Conservation (phyloP, 345 rosid species). For the Eucalyptus coolabah region DNA sequence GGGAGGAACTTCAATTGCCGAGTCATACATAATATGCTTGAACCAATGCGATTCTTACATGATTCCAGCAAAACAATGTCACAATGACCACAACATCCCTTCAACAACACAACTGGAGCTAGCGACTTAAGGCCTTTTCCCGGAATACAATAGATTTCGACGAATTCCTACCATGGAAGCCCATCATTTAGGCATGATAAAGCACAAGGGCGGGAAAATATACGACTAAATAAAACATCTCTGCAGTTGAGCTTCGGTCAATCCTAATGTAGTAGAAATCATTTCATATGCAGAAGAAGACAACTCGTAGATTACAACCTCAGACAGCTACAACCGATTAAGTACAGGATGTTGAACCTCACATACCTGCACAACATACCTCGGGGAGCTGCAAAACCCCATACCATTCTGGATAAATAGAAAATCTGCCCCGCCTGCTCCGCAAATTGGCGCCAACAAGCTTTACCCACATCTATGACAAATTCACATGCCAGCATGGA, state of each 20-base stretch:
- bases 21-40: neutral
- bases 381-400: neutral
- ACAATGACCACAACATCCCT: neutral
- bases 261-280: neutral
- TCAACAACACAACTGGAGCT: neutral
- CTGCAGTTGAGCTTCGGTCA: neutral
- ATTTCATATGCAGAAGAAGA: neutral
- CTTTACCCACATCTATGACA: neutral
- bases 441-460: neutral
- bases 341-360: neutral
- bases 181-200: neutral
- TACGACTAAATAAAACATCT: neutral
- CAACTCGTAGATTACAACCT: neutral
- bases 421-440: neutral
- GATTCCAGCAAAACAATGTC: neutral
- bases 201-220: neutral
- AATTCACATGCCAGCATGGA: neutral
- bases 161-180: neutral
- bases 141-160: neutral
- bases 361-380: neutral
- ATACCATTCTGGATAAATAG: neutral
- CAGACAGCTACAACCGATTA: neutral
- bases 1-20: neutral
- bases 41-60: neutral
- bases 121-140: neutral